Base-by-base conservation (phyloP, 2,329 filamentous ascomycete species). In the Alternaria viburni region DNA sequence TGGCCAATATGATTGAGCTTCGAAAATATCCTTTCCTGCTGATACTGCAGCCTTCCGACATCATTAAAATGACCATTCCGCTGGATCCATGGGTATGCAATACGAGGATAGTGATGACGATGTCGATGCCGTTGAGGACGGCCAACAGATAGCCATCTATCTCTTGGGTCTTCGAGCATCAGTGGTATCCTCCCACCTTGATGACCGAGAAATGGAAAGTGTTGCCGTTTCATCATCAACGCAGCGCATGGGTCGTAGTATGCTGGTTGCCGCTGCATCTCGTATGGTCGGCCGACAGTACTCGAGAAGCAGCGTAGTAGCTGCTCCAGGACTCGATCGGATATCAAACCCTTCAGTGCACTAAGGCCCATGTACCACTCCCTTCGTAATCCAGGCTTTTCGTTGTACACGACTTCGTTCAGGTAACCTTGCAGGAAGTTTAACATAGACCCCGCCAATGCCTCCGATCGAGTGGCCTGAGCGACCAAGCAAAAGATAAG, bases 21-120 rank as follows among this genome's bases (percentile, higher is more conserved):
- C 21, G 23, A 43, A 6, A 49, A 56, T 26, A 63, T 56, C 17
- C 56, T 51, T 41, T 46, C 28, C 21, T 63, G 61, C 36, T 60
- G 57, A 54, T 54, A 41, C 5, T 60, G 57, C 15, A 60, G 36
- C 13, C 17, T 41, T 25, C 41, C 19, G 25, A 63, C 12, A 15
- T 60, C 45, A 15, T 56, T 41, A 15, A 52, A 56, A 28, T 46
- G 21, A n/a, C 12, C 28, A 26, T 52, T 23, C 19, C 12, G 49
- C 28, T 36, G 49, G 12, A 4, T 21, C 28, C 49, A 52, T 36
- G 13, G 28, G 5, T 23, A 36, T 52, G 28, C 5, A 15, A 12
- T 23, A 3, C 15, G 49, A 52, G 32, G 11, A 11, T 49, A 6
- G 44, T 21, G 21, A 21, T 26, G 54, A 52, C 19, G 13, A 47